Evolutionary conservation across 2,329 filamentous ascomycete species (phyloP), one percentile per base, ranked within the genome.

Genomic region (Botryosphaeria agaves): DNA sequence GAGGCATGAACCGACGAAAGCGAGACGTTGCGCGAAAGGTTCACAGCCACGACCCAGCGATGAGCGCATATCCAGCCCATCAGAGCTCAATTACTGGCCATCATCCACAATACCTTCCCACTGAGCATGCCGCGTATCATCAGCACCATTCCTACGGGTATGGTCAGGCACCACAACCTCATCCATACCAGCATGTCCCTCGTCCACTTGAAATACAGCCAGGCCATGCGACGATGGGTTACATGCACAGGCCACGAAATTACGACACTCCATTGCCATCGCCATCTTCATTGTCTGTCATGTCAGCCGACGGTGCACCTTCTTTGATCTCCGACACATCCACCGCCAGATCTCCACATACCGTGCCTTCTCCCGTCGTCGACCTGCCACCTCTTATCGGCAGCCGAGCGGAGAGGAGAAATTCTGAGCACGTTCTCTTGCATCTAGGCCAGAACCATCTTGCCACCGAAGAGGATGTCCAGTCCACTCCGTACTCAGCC

Each of bases 1-100:
- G 85, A 29, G 81, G 77, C 49, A 79, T 85, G 66, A 93, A 93
- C 58, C 72, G 84, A 45, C 67, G 77, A 45, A 56, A 58, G 45
- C 55, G 60, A 48, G 52, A n/a, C 46, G 44, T 32, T 41, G 34
- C 19, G 46, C 47, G 6, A 43, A 43, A 18, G 34, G 40, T 38
- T 14, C 44, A 43, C 32, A 41, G 36, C 53, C 32, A 41, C 50
- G 38, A 46, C 52, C 21, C 9, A 23, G 21, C 21, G 21, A 23
- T 11, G 21, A 23, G 9, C 12, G 21, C 12, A 11, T 23, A 23
- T 12, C 21, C 9, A 12, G 9, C 21, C 9, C 21, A 23, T 11
- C 4, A 9, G 21, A 23, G 9, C 9, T 12, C 21, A 12, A 23
- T 23, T 9, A 12, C 21, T 12, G 21, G 21, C 21, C 21, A 11